Percentiles rank a stretch among this genome's conserved stretches.
phyloP scores from a whole-genome alignment of 768 basidiomycete species.

The Baorangia bicolor region DNA sequence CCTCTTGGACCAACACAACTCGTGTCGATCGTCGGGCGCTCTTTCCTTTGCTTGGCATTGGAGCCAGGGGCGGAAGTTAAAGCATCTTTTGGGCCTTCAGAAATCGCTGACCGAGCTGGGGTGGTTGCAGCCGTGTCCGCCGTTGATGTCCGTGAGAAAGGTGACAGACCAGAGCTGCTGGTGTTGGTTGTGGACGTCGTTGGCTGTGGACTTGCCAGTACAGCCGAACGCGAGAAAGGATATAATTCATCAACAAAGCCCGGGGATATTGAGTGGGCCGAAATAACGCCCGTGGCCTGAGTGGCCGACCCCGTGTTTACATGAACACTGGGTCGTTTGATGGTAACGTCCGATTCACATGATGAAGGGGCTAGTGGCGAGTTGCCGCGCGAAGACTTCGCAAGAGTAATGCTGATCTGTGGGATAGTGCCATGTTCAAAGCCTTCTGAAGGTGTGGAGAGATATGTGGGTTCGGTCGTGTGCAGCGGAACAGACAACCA shows the following conservation, averaged over 20 bases:
- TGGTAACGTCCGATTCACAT: constrained; percentile 27
- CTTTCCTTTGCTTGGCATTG: constrained; percentile 25
- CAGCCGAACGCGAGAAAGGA: constrained; percentile 18
- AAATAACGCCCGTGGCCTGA: constrained; percentile 15
- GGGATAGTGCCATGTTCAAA: constrained; percentile 24
- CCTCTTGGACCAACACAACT: constrained; percentile 33
- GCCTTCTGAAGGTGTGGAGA: constrained; percentile 13
- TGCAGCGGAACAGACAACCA: constrained; percentile 13
- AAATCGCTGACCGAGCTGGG: constrained; percentile 24
- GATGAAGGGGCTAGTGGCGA: constrained; percentile 26
- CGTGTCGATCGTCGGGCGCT: constrained; percentile 34
- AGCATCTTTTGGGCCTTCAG: constrained; percentile 14
- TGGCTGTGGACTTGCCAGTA: constrained; percentile 25
- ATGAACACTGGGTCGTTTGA: constrained; percentile 29
- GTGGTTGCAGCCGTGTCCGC: constrained; percentile 28
- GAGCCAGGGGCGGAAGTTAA: constrained; percentile 14
- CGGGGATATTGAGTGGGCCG: constrained; percentile 15
- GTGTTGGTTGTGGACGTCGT: constrained; percentile 26
- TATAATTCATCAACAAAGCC: constrained; percentile 22
- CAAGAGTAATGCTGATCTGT: constrained; percentile 31
- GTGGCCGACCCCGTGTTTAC: constrained; percentile 29
- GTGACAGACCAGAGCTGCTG: constrained; percentile 25
- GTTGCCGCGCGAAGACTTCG: constrained; percentile 30
- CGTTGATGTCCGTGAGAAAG: constrained; percentile 29
- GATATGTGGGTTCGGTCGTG: constrained; percentile 10